A percentile compares a stretch with the other conserved stretches of the same genome.
Evolutionary conservation across 1,284 basidiomycete species (phyloP).

Genomic region (Cutaneotrichosporon arboriforme): DNA sequence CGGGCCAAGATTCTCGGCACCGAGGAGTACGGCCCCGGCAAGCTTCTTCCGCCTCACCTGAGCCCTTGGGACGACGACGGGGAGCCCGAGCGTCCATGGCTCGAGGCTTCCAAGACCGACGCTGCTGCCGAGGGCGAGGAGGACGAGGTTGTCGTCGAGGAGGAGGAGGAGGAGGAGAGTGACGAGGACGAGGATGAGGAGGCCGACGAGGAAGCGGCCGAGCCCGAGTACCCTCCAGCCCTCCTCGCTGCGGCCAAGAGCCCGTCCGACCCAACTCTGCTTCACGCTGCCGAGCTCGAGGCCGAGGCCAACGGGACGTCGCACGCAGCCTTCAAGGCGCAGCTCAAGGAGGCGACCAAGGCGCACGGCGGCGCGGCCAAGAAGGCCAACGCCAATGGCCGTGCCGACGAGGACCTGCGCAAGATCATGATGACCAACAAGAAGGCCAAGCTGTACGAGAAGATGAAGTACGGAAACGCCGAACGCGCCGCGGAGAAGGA

Average conservation of each 20-base stretch:
- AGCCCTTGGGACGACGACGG: constrained; percentile 89
- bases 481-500: constrained; percentile 65
- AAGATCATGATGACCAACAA: constrained; percentile 99
- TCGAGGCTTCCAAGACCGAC: constrained; percentile 49
- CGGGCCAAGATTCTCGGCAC: constrained; percentile 76
- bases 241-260: constrained; percentile 56
- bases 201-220: constrained; percentile 40
- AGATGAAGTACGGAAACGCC: constrained; percentile 82
- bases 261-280: constrained; percentile 61
- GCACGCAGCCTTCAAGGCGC: constrained; percentile 73
- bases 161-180: constrained; percentile 36
- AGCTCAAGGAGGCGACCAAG: constrained; percentile 65
- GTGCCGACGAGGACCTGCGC: constrained; percentile 79
- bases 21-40: constrained; percentile 80
- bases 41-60: constrained; percentile 85
- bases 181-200: constrained; percentile 48
- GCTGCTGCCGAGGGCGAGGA: constrained; percentile 32
- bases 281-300: constrained; percentile 85
- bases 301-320: constrained; percentile 87
- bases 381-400: constrained; percentile 25
- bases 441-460: constrained; percentile 91
- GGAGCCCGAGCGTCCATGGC: constrained; percentile 55
- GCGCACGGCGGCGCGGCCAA: constrained; percentile 45
- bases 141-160: constrained; percentile 42
- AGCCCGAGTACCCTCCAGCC: constrained; percentile 49